A percentile compares a stretch with the other conserved stretches of the same genome.
These are phyloP conservation scores for Metschnikowia anglica DNA, from an alignment of 805 yeast species.

Conservation along the genomic window DNA sequence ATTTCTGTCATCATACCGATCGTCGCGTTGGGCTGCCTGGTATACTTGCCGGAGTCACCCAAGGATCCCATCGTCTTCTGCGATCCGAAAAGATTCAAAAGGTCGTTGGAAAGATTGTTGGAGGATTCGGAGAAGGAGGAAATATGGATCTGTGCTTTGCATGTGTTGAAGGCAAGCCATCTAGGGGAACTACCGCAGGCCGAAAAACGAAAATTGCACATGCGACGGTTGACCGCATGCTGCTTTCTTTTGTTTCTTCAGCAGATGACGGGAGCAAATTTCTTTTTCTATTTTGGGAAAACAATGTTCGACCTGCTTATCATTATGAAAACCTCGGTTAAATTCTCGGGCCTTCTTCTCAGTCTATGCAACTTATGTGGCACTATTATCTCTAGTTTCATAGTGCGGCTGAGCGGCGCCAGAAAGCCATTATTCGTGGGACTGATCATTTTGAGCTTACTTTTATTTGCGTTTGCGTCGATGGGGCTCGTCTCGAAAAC, in stretches of 20 bases:
- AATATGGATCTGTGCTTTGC: constrained; percentile 2
- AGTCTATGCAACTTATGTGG: constrained; percentile 25
- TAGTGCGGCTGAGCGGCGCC: constrained; percentile 17
- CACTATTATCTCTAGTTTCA: constrained; percentile 19
- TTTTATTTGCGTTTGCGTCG: constrained; percentile 7
- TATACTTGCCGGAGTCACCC: constrained; percentile 9
- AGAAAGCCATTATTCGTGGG: constrained; percentile 16
- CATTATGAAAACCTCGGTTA: neutral
- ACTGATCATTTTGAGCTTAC: constrained; percentile 6
- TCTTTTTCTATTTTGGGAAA: constrained; percentile 33
- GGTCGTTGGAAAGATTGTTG: constrained; percentile 1
- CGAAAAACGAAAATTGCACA: constrained; percentile 1
- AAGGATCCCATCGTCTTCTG: neutral
- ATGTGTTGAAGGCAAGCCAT: neutral
- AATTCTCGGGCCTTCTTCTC: constrained; percentile 19
- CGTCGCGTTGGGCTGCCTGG: constrained; percentile 8
- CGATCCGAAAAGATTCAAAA: constrained; percentile 3
- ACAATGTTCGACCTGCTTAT: constrained; percentile 21
- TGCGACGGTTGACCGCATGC: constrained; percentile 16
- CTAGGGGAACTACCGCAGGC: neutral
- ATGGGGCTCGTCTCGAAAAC: constrained; percentile 5
- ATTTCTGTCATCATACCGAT: constrained; percentile 3
- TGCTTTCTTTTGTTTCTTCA: constrained; percentile 31
- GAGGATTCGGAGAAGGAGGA: constrained; percentile 1
- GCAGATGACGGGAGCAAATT: constrained; percentile 36